Conservation (phyloP, 805 yeast species). For the Yarrowia bubula region DNA sequence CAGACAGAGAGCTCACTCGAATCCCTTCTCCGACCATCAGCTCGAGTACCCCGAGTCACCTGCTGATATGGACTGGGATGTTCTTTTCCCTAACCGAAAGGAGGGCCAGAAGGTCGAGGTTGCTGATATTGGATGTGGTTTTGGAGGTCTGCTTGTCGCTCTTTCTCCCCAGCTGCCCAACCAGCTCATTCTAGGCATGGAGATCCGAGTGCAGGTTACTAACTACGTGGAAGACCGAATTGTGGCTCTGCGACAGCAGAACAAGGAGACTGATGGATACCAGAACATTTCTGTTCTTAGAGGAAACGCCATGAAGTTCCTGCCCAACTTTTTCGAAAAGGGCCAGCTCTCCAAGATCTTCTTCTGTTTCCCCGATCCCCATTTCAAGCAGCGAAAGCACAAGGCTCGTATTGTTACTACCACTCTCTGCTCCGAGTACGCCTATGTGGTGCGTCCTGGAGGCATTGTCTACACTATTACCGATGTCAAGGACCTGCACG, state of each 20-base stretch:
- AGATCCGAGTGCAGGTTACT: slow-evolving; percentile 95
- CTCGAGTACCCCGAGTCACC: slow-evolving; percentile 85
- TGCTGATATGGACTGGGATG: slow-evolving; percentile 81
- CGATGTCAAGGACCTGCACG: slow-evolving; percentile 87
- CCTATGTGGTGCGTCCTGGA: slow-evolving; percentile 79
- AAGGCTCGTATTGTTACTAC: slow-evolving; percentile 94
- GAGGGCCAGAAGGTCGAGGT: slow-evolving; percentile 56
- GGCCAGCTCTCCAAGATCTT: slow-evolving; percentile 86
- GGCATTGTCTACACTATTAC: slow-evolving; percentile 93
- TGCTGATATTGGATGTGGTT: slow-evolving; percentile 97
- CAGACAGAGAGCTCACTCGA: slow-evolving; percentile 96
- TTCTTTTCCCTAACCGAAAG: slow-evolving; percentile 56
- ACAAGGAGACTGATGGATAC: slow-evolving; percentile 47
- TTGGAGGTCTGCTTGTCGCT: slow-evolving; percentile 84
- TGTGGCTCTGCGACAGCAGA: slow-evolving; percentile 73
- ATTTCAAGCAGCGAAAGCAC: slow-evolving; percentile 94
- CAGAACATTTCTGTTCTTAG: slow-evolving; percentile 87
- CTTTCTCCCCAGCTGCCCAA: slow-evolving; percentile 76
- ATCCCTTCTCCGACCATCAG: slow-evolving; percentile 94
- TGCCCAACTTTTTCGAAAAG: slow-evolving; percentile 87
- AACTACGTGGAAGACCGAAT: slow-evolving; percentile 95
- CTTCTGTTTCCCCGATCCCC: slow-evolving; percentile 99
- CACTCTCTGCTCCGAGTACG: slow-evolving; percentile 87
- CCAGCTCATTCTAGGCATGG: slow-evolving; percentile 85
- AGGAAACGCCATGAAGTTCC: slow-evolving; percentile 96